Evolutionary conservation across 2,329 filamentous ascomycete species (phyloP).

Genomic region (Trichoderma gracile): DNA sequence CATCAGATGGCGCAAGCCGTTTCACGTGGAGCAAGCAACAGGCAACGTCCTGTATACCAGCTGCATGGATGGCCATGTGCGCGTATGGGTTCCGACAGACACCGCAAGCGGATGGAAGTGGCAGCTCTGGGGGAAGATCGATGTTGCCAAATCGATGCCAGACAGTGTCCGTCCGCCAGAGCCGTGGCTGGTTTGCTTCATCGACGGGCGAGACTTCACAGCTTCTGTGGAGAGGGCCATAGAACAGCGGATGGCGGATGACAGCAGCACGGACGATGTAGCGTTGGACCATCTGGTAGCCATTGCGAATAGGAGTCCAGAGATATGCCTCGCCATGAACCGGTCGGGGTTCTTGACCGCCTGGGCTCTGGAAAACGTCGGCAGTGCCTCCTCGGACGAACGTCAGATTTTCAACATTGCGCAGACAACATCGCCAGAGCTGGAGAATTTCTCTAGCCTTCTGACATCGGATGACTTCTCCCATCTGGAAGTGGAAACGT

Average conservation of each 20-base stretch:
- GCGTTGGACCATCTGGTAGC: slow-evolving; percentile 83
- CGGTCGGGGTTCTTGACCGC: slow-evolving; percentile 83
- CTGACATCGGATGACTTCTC: slow-evolving; percentile 31
- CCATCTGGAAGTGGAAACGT: slow-evolving; percentile 71
- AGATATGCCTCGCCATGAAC: slow-evolving; percentile 85
- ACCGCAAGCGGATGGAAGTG: slow-evolving; percentile 69
- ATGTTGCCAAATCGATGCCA: slow-evolving; percentile 69
- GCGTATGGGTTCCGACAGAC: slow-evolving; percentile 81
- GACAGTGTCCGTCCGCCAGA: slow-evolving; percentile 38
- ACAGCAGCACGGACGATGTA: slow-evolving; percentile 63
- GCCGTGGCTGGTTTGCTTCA: slow-evolving; percentile 63
- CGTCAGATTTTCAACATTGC: slow-evolving; percentile 82
- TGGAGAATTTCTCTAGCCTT: slow-evolving; percentile 48
- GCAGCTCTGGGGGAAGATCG: slow-evolving; percentile 77
- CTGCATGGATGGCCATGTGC: slow-evolving; percentile 75
- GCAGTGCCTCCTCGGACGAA: slow-evolving; percentile 64
- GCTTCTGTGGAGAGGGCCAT: slow-evolving; percentile 76
- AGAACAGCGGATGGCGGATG: slow-evolving; percentile 56
- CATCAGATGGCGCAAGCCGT: slow-evolving; percentile 81
- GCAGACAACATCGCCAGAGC: slow-evolving; percentile 64
- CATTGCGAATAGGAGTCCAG: slow-evolving; percentile 79
- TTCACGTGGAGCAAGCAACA: slow-evolving; percentile 72
- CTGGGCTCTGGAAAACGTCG: slow-evolving; percentile 88
- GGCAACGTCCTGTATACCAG: slow-evolving; percentile 91
- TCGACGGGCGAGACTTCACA: slow-evolving; percentile 79